Evolutionary conservation across 1,284 basidiomycete species (phyloP).

Genomic region (Moesziomyces globuligerus): DNA sequence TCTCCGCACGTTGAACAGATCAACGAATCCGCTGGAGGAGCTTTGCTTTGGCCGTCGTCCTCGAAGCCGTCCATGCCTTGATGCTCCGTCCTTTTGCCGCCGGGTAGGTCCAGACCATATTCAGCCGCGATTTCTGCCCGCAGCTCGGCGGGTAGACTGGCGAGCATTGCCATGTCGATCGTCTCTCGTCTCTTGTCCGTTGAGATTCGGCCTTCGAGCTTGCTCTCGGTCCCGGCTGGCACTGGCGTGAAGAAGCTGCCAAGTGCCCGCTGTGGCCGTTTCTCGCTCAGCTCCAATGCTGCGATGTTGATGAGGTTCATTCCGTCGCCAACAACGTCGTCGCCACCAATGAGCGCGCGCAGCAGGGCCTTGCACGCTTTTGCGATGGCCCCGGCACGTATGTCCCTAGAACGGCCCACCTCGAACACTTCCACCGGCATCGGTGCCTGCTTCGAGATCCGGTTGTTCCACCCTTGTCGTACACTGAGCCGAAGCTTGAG

Average conservation of each 20-base stretch:
- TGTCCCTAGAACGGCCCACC: conserved; percentile 10
- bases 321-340: conserved; percentile 39
- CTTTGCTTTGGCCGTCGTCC: conserved; percentile 7
- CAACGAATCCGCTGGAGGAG: not conserved
- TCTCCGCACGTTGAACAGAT: conserved; percentile 32
- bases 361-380: conserved; percentile 35
- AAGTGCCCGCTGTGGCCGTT: conserved; percentile 36
- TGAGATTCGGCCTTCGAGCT: not conserved
- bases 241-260: conserved; percentile 35
- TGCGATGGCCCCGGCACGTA: conserved; percentile 24
- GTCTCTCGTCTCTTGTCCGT: not conserved
- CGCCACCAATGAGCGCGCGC: conserved; percentile 40
- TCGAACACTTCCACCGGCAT: conserved; percentile 62
- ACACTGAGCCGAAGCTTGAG: conserved; percentile 48
- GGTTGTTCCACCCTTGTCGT: conserved; percentile 45
- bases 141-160: conserved; percentile 41
- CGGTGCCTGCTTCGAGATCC: conserved; percentile 46
- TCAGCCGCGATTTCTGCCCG: conserved; percentile 47
- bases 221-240: not conserved
- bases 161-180: conserved; percentile 46
- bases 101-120: conserved; percentile 33
- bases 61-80: not conserved
- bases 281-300: conserved; percentile 48
- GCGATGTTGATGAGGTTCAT: conserved; percentile 62
- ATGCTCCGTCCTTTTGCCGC: not conserved